Evolutionary conservation across 352 stramenopile genomes (phyloP), one percentile per base, ranked within the genome.

Genomic region (Pilasporangium apinafurcum): DNA sequence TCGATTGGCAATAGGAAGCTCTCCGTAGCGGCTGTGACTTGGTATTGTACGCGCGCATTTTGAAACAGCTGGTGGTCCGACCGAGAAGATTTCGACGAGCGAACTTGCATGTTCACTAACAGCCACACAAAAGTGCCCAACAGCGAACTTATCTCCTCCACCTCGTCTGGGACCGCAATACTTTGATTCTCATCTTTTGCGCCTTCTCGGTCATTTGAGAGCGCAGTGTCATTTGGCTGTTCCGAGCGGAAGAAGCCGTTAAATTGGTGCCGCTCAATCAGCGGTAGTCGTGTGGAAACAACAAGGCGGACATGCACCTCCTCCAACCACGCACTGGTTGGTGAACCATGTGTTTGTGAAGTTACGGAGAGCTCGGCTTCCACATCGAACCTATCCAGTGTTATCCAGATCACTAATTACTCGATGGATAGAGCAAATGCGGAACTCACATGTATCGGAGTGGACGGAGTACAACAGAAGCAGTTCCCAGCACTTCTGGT

Each of bases 301-400:
- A 59, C 53, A 18, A 85, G 10, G 22, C 75, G 69, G n/a, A 81
- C 56, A 37, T 70, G 67, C 5, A 79, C 52, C 20, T 38, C 29
- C n/a, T 37, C 53, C 6, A 80, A 40, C 18, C 29, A 37, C 5
- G 8, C 16, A 12, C 20, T 21, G 14, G 14, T 6, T 4, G 9
- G n/a, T 5, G 40, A 34, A 17, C n/a, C 14, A 4, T 37, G 25
- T n/a, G 9, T 17, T 2, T 30, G 44, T 9, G 16, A 12, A n/a
- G 53, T 32, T 5, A 81, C 33, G 8, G 47, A 47, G 29, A 79
- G 48, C 6, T 66, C 44, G 1, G 55, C 62, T 46, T 85, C 67
- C 4, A 86, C 59, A 40, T 83, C 73, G 25, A 86, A 80, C 43
- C 51, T 65, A 25, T 18, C 33, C n/a, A n/a, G n/a, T n/a, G n/a